Evolutionary conservation across 1,139 yeast genomes (phyloP).

Genomic region (Sugiyamaella xylanicola): DNA sequence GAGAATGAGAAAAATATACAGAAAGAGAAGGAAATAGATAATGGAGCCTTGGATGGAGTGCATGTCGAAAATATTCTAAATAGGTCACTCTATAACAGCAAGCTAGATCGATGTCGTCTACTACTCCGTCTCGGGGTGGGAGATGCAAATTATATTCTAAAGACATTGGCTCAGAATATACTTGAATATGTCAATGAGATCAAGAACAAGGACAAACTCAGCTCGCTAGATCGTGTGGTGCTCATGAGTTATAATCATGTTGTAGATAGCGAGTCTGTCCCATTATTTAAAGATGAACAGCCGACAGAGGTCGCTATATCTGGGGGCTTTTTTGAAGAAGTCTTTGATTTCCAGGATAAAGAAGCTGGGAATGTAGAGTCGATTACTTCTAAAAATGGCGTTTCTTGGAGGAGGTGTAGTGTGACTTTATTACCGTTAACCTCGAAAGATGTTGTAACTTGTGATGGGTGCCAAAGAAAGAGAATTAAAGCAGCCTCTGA

Average conservation of each 20-base stretch:
- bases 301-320: conserved; percentile 20
- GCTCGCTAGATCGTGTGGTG: conserved; percentile 12
- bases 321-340: conserved; percentile 29
- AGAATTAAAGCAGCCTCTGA: conserved; percentile 21
- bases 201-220: conserved; percentile 13
- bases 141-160: conserved; percentile 18
- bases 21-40: too few relatives aligned
- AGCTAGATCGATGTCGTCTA: conserved; percentile 24
- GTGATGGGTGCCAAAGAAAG: conserved; percentile 31
- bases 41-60: background rate
- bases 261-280: conserved; percentile 23
- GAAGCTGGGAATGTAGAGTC: conserved; percentile 9
- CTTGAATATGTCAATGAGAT: conserved; percentile 2
- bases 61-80: background rate
- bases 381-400: conserved; percentile 20
- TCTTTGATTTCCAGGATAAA: conserved; percentile 27
- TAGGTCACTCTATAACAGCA: conserved; percentile 17
- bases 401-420: conserved; percentile 33
- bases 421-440: conserved; percentile 31
- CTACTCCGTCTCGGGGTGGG: conserved; percentile 23
- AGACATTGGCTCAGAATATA: conserved; percentile 22
- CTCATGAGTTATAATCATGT: conserved; percentile 24
- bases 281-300: conserved; percentile 8
- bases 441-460: conserved; percentile 29
- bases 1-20: background rate